Evolutionary conservation across 2,329 filamentous ascomycete species (phyloP), one percentile per base, ranked within the genome.

Genomic region (Microthyrium microscopicum): DNA sequence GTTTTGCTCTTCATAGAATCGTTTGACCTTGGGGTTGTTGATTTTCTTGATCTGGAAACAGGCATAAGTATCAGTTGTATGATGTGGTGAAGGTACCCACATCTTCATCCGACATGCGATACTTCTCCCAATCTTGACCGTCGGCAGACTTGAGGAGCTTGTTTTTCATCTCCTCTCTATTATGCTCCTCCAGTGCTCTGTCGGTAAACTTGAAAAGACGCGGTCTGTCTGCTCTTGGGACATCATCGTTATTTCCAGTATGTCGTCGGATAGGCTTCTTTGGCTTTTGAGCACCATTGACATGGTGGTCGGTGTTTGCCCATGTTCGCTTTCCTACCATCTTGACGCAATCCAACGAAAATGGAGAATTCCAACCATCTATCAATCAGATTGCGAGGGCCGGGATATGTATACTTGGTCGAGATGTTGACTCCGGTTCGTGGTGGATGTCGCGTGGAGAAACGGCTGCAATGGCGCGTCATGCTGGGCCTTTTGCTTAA

Each of bases 1-100:
- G 40, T 73, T 73, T 42, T 70, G 67, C 11, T 53, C 52, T 40
- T 65, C 55, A 48, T 72, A 73, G 43, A 68, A 73, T 3, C 48
- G 41, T 12, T 61, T 54, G n/a, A 72, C 43, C 28, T 61, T 60
- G 45, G 68, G 69, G 36, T 61, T 58, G 44, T 61, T 57, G 38
- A 70, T 64, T 5, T 43, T 45, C 47, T 69, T 68, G 26, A 71
- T 46, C 51, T 33, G 13, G 36, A 15, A 43, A 35, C n/a, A 17
- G 17, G 12, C 22, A n/a, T 29, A 16, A 9, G 15, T 29, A 15
- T 26, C 12, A 27, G 31, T 18, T 29, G 16, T 11, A 9, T 29
- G 9, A 8, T 11, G 16, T 8, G 9, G 16, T 8, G 8, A 11
- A 8, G 31, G 19, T 17, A 16, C 46, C 22, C 42, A 55, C 49